Base-by-base conservation (phyloP, 441 rosid genomes). In the Populus hybrid region DNA sequence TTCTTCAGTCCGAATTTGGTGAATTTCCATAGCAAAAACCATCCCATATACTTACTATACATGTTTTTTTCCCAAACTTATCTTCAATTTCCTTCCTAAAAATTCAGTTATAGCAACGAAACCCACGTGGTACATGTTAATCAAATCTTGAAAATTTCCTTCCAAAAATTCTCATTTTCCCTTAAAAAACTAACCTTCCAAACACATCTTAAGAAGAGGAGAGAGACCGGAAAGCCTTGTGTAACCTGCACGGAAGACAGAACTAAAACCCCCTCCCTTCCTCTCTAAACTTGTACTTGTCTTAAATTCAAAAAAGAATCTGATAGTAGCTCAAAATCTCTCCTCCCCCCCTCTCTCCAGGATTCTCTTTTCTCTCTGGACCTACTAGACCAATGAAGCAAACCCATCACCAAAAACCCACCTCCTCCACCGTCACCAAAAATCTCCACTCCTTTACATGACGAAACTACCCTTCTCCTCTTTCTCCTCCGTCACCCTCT, bases 361-460 rank as follows among this genome's bases (percentile, higher is more conserved):
- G 10, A 18, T 6, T 6, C 38, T 70, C n/a, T 53, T 71, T 78
- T 71, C 76, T 77, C 73, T 40, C 50, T 40, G 12, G 50, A 40
- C 50, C 50, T 40, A 40, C 50, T 64, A 69, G 23, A 50, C 81
- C 68, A 63, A 82, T 82, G 85, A 82, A 76, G 77, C 79, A 66
- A 66, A 24, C 69, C 71, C 79, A 26, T 66, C 76, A 16, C 24
- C 38, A 21, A 10, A 8, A 34, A 21, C 7, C 73, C 72, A 71
- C 18, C 26, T 5, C 23, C 42, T 16, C 61, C 67, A 10, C 72
- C 53, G 11, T 6, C 57, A 26, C 74, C 74, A 74, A 65, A 75
- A 82, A 81, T 59, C 73, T 59, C 57, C 78, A 30, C 40, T 72
- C 32, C 81, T 69, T 42, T 84, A 80, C 73, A 93, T 90, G 94